Conservation (phyloP, 2,329 filamentous ascomycete genomes). For the Metarhizium guizhouense region DNA sequence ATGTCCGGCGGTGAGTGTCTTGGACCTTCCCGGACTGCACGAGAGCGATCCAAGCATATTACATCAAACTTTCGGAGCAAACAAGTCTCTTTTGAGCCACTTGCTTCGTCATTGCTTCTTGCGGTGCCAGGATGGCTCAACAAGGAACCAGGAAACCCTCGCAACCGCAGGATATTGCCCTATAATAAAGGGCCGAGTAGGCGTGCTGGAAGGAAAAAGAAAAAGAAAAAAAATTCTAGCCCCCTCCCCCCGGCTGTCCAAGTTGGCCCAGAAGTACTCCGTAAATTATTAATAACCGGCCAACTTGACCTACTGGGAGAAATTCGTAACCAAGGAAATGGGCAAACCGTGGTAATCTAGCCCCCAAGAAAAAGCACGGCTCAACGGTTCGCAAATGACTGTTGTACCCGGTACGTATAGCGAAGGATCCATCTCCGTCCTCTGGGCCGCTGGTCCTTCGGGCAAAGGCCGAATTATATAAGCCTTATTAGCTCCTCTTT, state of each 20-base stretch:
- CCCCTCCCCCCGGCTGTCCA: neutral
- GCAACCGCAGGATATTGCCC: neutral
- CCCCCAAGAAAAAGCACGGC: neutral
- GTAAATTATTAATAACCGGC: neutral
- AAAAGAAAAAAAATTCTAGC: neutral
- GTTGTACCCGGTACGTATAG: too few relatives aligned
- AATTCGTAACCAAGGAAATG: neutral
- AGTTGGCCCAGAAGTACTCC: neutral
- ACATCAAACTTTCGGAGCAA: neutral
- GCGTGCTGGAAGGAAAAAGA: neutral
- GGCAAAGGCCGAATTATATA: neutral
- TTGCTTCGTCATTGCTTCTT: neutral
- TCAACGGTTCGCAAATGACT: neutral
- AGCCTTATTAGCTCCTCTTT: neutral
- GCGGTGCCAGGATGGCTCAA: neutral
- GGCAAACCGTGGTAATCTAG: neutral
- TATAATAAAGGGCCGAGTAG: neutral
- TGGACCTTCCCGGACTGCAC: neutral
- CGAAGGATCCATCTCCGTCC: neutral
- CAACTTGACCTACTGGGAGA: neutral
- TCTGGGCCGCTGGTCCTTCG: neutral
- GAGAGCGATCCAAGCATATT: neutral
- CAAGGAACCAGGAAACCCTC: neutral
- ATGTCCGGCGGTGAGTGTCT: conserved; percentile 1
- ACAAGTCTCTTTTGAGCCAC: neutral